Evolutionary conservation across 805 yeast species (phyloP).

Genomic region (Wickerhamomyces alni): DNA sequence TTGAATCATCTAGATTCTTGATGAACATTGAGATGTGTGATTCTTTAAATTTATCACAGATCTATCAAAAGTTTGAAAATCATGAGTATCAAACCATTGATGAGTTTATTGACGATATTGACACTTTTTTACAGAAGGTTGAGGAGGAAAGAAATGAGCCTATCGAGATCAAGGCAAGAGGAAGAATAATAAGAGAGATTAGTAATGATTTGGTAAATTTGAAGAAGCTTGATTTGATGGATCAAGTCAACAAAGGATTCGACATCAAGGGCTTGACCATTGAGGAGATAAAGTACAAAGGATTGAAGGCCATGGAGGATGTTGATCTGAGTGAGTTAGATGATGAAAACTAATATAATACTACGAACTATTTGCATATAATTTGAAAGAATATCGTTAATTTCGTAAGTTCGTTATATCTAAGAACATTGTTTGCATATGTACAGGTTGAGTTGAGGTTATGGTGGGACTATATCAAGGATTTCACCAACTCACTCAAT

Average conservation of each 20-base stretch:
- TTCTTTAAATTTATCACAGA: slow-evolving; percentile 8
- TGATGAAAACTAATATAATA: no score
- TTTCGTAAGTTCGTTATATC: no score
- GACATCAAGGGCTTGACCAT: slow-evolving; percentile 19
- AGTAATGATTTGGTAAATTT: slow-evolving; percentile 9
- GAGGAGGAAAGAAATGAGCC: slow-evolving; percentile 11
- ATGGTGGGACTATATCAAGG: background rate
- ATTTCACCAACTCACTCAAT: slow-evolving; percentile 4
- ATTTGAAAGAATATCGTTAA: no score
- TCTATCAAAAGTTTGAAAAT: slow-evolving; percentile 6
- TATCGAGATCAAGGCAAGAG: slow-evolving; percentile 11
- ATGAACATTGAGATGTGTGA: slow-evolving; percentile 6
- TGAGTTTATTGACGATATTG: slow-evolving; percentile 17
- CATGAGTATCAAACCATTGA: slow-evolving; percentile 10
- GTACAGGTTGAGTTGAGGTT: no score
- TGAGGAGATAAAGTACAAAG: slow-evolving; percentile 24
- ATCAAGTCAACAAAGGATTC: slow-evolving; percentile 22
- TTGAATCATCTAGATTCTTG: slow-evolving; percentile 24
- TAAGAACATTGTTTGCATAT: no score
- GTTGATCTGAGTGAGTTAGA: slow-evolving; percentile 23
- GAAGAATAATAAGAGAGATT: slow-evolving; percentile 15
- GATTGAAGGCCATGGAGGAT: slow-evolving; percentile 22
- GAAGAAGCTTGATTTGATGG: slow-evolving; percentile 7
- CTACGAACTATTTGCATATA: no score
- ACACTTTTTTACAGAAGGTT: slow-evolving; percentile 12